phyloP scores from a whole-genome alignment of 495 filamentous ascomycete species.

The Aspergillus nidulans region DNA sequence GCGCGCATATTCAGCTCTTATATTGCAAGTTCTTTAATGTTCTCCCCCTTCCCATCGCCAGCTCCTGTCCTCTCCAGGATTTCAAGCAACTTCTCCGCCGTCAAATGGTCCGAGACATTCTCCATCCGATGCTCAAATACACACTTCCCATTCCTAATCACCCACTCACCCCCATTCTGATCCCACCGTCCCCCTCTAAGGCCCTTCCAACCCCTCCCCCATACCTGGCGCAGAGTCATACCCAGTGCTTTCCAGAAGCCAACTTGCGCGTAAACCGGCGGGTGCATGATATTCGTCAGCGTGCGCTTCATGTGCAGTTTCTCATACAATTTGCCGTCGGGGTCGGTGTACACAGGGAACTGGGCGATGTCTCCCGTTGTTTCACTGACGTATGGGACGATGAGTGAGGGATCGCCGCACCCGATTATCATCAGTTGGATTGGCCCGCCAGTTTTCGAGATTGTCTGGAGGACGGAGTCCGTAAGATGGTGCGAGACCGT shows the following conservation, averaged over 20 bases:
- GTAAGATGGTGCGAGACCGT: slow-evolving; percentile 15
- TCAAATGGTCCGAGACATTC: slow-evolving; percentile 22
- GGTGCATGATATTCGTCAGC: slow-evolving; percentile 10
- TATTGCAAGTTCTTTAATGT: too few species aligned
- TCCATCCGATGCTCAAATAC: slow-evolving; percentile 25
- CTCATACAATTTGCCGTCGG: slow-evolving; percentile 18
- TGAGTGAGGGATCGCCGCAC: slow-evolving; percentile 20
- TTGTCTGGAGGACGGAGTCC: slow-evolving; percentile 15
- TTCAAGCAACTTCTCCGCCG: slow-evolving; percentile 21
- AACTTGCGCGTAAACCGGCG: slow-evolving; percentile 13
- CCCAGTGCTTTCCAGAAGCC: slow-evolving; percentile 14
- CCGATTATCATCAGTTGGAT: slow-evolving; percentile 27
- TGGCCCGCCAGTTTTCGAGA: slow-evolving; percentile 15
- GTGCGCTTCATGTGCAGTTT: slow-evolving; percentile 21
- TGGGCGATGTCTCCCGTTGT: slow-evolving; percentile 1
- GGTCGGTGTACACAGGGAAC: slow-evolving; percentile 24
- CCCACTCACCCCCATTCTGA: slow-evolving; percentile 25
- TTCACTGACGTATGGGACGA: slow-evolving; percentile 21
- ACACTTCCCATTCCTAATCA: slow-evolving; percentile 19
- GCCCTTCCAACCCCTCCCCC: slow-evolving; percentile 12
- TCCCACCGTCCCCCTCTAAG: slow-evolving; percentile 15
- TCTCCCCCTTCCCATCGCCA: not conserved
- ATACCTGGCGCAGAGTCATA: slow-evolving; percentile 16
- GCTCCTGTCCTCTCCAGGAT: slow-evolving; percentile 7
- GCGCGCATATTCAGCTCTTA: too few species aligned